Conservation (phyloP, 2,329 filamentous ascomycete genomes). For the Stemphylium lycopersici region DNA sequence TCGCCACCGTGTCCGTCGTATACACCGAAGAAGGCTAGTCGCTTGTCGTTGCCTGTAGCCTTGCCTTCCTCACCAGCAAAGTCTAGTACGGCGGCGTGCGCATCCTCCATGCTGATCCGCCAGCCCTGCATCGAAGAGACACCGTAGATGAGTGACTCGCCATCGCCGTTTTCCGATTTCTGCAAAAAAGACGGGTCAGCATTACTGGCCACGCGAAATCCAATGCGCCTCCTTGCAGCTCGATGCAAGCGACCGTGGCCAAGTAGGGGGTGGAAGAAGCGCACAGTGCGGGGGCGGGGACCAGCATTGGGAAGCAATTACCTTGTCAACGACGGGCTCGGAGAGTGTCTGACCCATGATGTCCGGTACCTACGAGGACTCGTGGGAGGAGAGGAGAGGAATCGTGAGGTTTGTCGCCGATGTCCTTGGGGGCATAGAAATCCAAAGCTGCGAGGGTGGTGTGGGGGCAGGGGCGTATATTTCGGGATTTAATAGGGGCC, state of each 20-base stretch:
- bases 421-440: constrained; percentile 42
- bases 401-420: constrained; percentile 28
- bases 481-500: constrained; percentile 10
- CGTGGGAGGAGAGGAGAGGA: constrained; percentile 26
- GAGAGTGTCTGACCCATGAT: constrained; percentile 98
- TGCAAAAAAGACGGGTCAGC: constrained; percentile 48
- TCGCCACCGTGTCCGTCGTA: constrained; percentile 98
- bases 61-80: constrained; percentile 64
- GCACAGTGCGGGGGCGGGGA: constrained; percentile 41
- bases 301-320: constrained; percentile 57
- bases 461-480: constrained; percentile 26
- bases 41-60: constrained; percentile 69
- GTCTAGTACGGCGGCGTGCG: constrained; percentile 88
- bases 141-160: constrained; percentile 91
- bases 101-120: constrained; percentile 99
- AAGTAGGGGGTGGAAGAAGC: constrained; percentile 9
- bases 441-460: constrained; percentile 33
- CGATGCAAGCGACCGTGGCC: constrained; percentile 20
- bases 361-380: constrained; percentile 40
- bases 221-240: constrained; percentile 3
- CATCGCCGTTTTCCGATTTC: constrained; percentile 87
- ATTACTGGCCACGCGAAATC: not conserved
- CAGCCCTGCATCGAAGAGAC: constrained; percentile 99
- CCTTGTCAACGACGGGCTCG: constrained; percentile 99
- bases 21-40: constrained; percentile 94